Evolutionary conservation across 208 protist genomes (phyloP).

Genomic region (Trichomonas tenax): DNA sequence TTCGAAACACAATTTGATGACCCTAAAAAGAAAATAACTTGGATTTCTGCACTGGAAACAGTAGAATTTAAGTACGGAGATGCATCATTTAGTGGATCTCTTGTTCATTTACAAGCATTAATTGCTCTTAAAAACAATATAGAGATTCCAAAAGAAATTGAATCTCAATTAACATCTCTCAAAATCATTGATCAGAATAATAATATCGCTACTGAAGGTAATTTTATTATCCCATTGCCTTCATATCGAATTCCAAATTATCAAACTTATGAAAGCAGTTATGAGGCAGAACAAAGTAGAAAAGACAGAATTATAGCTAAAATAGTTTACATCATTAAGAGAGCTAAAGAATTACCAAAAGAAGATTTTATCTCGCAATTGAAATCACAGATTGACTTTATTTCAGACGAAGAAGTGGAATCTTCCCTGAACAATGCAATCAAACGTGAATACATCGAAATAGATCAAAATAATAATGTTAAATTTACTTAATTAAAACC

Average conservation of each 20-base stretch:
- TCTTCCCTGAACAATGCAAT: background rate
- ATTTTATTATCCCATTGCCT: background rate
- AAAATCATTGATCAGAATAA: background rate
- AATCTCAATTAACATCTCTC: background rate
- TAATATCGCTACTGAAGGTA: background rate
- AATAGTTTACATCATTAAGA: background rate
- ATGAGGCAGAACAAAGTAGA: background rate
- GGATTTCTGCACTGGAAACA: background rate
- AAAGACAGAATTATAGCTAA: background rate
- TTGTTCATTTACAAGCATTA: background rate
- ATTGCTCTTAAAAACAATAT: background rate
- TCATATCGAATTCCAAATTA: background rate
- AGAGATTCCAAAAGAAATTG: background rate
- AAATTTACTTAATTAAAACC: background rate
- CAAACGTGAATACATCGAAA: background rate
- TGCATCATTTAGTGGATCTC: background rate
- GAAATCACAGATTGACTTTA: background rate
- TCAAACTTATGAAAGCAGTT: background rate
- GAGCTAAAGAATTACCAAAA: background rate
- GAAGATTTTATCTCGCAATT: background rate
- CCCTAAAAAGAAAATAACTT: background rate
- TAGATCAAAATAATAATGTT: background rate
- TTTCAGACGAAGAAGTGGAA: background rate
- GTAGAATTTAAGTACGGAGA: background rate
- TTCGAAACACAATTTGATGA: background rate